Percentiles rank a stretch among this genome's conserved stretches.
Evolutionary conservation across 495 filamentous ascomycete species (phyloP).

Genomic region (Neurospora sp.): DNA sequence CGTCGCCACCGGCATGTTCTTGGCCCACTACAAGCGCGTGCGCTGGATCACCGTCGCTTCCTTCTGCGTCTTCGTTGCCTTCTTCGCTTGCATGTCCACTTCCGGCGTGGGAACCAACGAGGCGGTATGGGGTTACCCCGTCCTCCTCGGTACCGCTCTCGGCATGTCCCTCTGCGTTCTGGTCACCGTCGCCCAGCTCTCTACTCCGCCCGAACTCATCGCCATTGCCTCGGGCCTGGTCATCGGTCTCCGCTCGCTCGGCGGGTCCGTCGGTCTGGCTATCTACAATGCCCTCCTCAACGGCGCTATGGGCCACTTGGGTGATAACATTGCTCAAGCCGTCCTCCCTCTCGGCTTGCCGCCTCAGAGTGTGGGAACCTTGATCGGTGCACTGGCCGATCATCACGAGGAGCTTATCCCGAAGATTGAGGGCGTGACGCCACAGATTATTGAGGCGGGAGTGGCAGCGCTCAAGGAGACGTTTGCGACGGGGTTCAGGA

Average conservation of each 20-base stretch:
- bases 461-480: constrained; percentile 12
- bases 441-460: constrained; percentile 15
- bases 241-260: constrained; percentile 23
- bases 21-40: constrained; percentile 15
- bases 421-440: constrained; percentile 15
- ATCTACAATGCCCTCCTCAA: constrained; percentile 22
- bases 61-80: constrained; percentile 17
- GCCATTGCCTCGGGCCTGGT: constrained; percentile 21
- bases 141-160: constrained; percentile 20
- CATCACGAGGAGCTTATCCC: constrained; percentile 11
- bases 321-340: constrained; percentile 16
- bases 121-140: constrained; percentile 21
- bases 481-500: constrained; percentile 14
- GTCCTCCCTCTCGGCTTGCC: constrained; percentile 17
- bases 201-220: constrained; percentile 23
- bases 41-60: constrained; percentile 13
- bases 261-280: constrained; percentile 23
- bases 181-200: constrained; percentile 23
- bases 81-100: constrained; percentile 23
- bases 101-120: neutral
- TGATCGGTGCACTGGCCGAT: constrained; percentile 11
- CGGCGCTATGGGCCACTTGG: constrained; percentile 9
- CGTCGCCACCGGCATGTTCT: constrained; percentile 13
- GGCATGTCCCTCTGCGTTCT: constrained; percentile 17
- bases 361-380: neutral